phyloP scores from a whole-genome alignment of 2,329 filamentous ascomycete species.

The Coniochaeta pulveracea region DNA sequence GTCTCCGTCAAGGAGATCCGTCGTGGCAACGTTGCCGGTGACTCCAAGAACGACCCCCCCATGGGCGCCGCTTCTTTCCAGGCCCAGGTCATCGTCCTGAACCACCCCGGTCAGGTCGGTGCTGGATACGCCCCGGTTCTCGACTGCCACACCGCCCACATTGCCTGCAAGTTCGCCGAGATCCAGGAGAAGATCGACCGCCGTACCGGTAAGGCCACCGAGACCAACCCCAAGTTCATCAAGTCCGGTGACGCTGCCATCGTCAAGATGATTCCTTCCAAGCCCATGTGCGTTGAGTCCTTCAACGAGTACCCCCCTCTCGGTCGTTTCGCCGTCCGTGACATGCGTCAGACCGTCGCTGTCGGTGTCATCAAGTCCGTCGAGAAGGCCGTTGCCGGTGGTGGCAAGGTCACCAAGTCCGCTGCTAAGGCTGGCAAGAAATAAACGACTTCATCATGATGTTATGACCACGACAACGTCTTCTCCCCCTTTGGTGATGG shows the following conservation, averaged over 20 bases:
- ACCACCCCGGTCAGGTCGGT: constrained; percentile 99
- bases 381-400: constrained; percentile 45
- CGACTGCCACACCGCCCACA: constrained; percentile 99
- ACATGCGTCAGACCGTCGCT: constrained; percentile 86
- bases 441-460: constrained; percentile 39
- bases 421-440: constrained; percentile 67
- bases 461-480: background rate
- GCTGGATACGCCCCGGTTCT: constrained; percentile 98
- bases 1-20: constrained; percentile 99
- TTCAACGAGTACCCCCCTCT: constrained; percentile 99
- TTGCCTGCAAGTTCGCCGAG: constrained; percentile 99
- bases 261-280: constrained; percentile 99
- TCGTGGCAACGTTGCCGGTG: constrained; percentile 99
- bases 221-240: constrained; percentile 95
- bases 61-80: constrained; percentile 86
- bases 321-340: constrained; percentile 99
- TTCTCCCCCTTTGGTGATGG: constrained; percentile 6
- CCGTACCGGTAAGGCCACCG: constrained; percentile 97
- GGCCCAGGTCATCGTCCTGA: constrained; percentile 99
- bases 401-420: constrained; percentile 61
- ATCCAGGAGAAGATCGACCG: constrained; percentile 99
- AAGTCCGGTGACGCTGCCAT: constrained; percentile 99
- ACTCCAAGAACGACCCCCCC: constrained; percentile 99
- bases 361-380: constrained; percentile 93
- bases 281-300: constrained; percentile 99